phyloP scores from a whole-genome alignment of 2,329 filamentous ascomycete species.

The Aaosphaeria pasadenensis region DNA sequence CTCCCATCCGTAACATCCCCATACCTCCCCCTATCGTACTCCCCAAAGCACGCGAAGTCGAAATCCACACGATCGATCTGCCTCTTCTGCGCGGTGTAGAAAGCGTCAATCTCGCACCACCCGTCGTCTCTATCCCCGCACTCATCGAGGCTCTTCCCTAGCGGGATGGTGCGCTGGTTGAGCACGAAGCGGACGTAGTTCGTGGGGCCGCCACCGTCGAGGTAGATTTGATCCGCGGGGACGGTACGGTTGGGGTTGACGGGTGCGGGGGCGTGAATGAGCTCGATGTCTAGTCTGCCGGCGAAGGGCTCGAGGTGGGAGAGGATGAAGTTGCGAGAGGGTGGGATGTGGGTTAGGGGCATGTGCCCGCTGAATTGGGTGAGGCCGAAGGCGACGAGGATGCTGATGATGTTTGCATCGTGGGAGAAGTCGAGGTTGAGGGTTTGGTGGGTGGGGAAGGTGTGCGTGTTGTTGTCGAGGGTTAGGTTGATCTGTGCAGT shows the following conservation, averaged over 20 bases:
- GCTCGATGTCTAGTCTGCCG: slow-evolving; percentile 69
- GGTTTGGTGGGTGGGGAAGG: slow-evolving; percentile 70
- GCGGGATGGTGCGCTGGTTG: slow-evolving; percentile 70
- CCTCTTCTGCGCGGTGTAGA: slow-evolving; percentile 60
- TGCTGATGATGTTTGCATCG: slow-evolving; percentile 69
- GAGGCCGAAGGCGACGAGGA: slow-evolving; percentile 70
- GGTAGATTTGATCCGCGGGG: slow-evolving; percentile 44
- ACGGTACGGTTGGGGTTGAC: slow-evolving; percentile 37
- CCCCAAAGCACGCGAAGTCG: slow-evolving; percentile 64
- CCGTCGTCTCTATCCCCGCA: slow-evolving; percentile 68
- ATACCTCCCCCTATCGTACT: slow-evolving; percentile 50
- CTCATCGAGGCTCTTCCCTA: slow-evolving; percentile 63
- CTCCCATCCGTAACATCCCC: slow-evolving; percentile 51
- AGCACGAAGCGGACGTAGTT: slow-evolving; percentile 72
- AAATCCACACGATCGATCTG: slow-evolving; percentile 60
- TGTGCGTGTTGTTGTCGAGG: slow-evolving; percentile 63
- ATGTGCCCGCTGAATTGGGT: slow-evolving; percentile 64
- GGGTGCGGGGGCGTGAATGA: slow-evolving; percentile 66
- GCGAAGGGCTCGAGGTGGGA: slow-evolving; percentile 70
- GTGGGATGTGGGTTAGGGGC: slow-evolving; percentile 53
- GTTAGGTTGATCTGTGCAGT: slow-evolving; percentile 59
- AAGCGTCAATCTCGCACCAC: slow-evolving; percentile 72
- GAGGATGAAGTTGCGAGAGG: slow-evolving; percentile 60
- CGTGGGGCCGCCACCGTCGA: slow-evolving; percentile 51
- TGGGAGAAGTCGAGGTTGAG: slow-evolving; percentile 78